Base-by-base conservation (phyloP, 331 rosid genomes). In the Rhamnella rubrinervis region DNA sequence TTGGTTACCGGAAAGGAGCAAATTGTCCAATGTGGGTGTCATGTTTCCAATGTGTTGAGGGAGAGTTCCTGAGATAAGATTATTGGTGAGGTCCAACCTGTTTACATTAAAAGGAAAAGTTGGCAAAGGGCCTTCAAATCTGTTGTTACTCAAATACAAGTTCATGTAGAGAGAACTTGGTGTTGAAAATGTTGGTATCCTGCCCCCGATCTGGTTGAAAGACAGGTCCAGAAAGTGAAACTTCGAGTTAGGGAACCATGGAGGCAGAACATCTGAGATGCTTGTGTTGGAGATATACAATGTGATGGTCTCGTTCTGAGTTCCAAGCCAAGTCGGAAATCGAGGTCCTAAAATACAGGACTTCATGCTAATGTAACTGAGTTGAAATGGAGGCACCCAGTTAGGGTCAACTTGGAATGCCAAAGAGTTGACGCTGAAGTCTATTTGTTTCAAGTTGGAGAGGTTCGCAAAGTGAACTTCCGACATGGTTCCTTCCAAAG, bases 1-100 rank as follows among this genome's bases (percentile, higher is more conserved):
- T 6, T 60, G 72, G 50, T 83, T 83, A 1, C 70, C 63, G 28
- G 67, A 66, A 4, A 83, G 77, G 73, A 65, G 67, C 52, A 79
- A 25, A 11, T 28, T 18, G 63, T 46, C 18, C 61, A 73, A 46
- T 23, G 65, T 76, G 0, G 84, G 87, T 47, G 78, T 65, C 61
- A 68, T 69, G 4, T 62, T 66, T 20, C 52, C 64, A 40, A 76
- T 73, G 35, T 79, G 26, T 55, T 57, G 15, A 1, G 71, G 80
- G 50, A 83, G 61, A 16, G 75, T 56, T 15, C 87, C 80, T 1
- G 47, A 31, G 63, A 83, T 26, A 19, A 41, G 52, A 28, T 76
- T 76, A 7, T 70, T 5, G 19, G 75, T 65, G 60, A 83, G 80
- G 37, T 76, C 73, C 67, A 83, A 37, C 41, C 61, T 58, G 19